Evolutionary conservation across 495 filamentous ascomycete species (phyloP), one percentile per base, ranked within the genome.

Genomic region (Extremus antarcticus): DNA sequence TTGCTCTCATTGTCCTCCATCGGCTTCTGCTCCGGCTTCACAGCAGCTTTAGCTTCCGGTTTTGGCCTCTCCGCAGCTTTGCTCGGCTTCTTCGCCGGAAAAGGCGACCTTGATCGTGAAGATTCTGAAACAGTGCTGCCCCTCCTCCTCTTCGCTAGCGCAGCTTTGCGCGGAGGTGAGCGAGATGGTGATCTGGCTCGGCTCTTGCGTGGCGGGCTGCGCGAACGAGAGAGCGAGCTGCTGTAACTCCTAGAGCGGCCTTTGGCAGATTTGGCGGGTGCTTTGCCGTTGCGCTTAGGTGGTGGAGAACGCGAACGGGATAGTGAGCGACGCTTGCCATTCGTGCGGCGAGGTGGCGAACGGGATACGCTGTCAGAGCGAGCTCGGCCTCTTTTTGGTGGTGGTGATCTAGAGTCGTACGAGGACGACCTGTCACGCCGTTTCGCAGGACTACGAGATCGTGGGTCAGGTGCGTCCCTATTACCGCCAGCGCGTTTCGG

Each of bases 31-130:
- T 8, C 15, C 47, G 38, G 17, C 32, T 39, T 24, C 35, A 9
- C 45, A 20, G 43, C 19, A 17, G 19, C 29, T n/a, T 51, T 45
- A n/a, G 16, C 43, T 17, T 53, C 40, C 50, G 47, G 3, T 41
- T 40, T 52, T 3, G 15, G 22, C 53, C 19, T 25, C 24, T 22
- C 48, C 47, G n/a, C 24, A n/a, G 13, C 46, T 4, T 25, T 8
- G 46, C 16, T 48, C 16, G 20, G 3, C 22, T 25, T 51, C 54
- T 55, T 57, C 32, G 1, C 17, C 22, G 55, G 49, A 19, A 58
- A 39, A 24, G 58, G 58, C 7, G 62, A 61, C 38, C 53, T 51
- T 48, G 61, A 63, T 24, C 58, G 24, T 25, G 61, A 63, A 16
- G 46, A 32, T 15, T 59, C 58, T 11, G 55, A 47, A 4, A 22